Percentiles rank a stretch among this genome's conserved stretches.
Evolutionary conservation across 2,329 filamentous ascomycete species (phyloP).

Genomic region (Sphaerulina vaccinii): DNA sequence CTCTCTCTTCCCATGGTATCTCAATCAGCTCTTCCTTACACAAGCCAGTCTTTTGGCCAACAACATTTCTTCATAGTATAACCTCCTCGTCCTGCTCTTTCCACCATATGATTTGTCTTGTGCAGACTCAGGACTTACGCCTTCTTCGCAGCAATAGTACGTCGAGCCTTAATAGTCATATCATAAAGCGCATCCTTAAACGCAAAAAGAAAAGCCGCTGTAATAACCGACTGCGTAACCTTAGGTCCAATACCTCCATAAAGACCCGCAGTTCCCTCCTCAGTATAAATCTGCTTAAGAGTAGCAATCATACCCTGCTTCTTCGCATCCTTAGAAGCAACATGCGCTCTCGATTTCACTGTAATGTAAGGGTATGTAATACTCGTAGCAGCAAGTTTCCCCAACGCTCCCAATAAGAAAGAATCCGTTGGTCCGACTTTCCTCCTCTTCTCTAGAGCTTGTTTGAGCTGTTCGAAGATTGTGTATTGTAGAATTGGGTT

Average conservation of each 20-base stretch:
- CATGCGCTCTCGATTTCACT: constrained; percentile 96
- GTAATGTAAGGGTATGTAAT: constrained; percentile 99
- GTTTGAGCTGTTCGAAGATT: constrained; percentile 97
- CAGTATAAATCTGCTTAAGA: constrained; percentile 73
- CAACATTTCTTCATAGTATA: neutral
- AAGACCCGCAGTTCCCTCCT: constrained; percentile 88
- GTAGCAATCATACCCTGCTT: constrained; percentile 78
- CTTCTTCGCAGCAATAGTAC: constrained; percentile 24
- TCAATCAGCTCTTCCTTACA: too few relatives aligned
- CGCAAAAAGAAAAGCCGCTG: constrained; percentile 91
- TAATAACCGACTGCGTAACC: constrained; percentile 94
- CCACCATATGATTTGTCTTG: too few relatives aligned
- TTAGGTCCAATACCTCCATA: constrained; percentile 98
- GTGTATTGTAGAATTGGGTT: constrained; percentile 99
- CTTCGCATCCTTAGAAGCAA: constrained; percentile 72
- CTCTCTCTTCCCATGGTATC: too few relatives aligned
- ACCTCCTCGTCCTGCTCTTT: too few relatives aligned
- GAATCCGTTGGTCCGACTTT: constrained; percentile 81
- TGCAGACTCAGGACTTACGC: too few relatives aligned
- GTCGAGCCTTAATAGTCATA: constrained; percentile 67
- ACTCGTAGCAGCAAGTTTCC: constrained; percentile 89
- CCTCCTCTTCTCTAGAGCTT: constrained; percentile 71
- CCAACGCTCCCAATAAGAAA: constrained; percentile 86
- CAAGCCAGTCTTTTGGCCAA: neutral
- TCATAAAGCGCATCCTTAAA: constrained; percentile 97